Percentiles rank a stretch among this genome's conserved stretches.
Conservation (phyloP, 345 rosid species). For the Hibiscus tridactylites region DNA sequence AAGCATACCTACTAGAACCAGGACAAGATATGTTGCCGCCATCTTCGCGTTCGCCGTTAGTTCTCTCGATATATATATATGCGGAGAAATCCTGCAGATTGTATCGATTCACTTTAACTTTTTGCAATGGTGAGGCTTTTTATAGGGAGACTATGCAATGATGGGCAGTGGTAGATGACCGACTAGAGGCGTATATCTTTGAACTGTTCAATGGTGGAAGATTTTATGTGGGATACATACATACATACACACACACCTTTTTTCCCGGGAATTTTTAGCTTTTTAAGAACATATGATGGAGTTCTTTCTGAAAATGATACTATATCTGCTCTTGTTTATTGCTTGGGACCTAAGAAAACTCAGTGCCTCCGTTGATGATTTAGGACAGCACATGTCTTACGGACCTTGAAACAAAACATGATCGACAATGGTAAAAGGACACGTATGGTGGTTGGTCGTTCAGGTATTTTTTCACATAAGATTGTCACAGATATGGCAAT, state of each 20-base stretch:
- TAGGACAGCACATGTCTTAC: background rate
- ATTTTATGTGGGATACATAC: conserved; percentile 11
- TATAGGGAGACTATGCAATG: conserved; percentile 18
- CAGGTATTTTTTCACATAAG: background rate
- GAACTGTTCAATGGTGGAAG: background rate
- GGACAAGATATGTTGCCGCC: conserved; percentile 16
- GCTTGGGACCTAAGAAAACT: conserved; percentile 1
- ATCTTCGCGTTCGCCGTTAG: conserved; percentile 24
- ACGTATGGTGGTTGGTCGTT: background rate
- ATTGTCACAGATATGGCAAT: background rate
- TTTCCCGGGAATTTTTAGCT: background rate
- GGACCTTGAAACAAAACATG: background rate
- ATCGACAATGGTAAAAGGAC: background rate
- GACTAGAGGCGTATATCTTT: conserved; percentile 9
- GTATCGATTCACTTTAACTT: no score
- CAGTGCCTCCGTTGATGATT: background rate
- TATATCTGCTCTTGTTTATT: background rate
- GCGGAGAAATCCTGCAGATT: background rate
- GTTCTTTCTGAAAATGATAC: background rate
- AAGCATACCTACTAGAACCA: conserved; percentile 29
- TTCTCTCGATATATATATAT: no score
- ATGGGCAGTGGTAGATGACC: conserved; percentile 30
- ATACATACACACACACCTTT: background rate
- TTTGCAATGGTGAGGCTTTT: conserved; percentile 11
- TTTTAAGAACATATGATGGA: background rate